Base-by-base conservation (phyloP, 2,329 filamentous ascomycete genomes). In the Paraconiothyrium sp. region DNA sequence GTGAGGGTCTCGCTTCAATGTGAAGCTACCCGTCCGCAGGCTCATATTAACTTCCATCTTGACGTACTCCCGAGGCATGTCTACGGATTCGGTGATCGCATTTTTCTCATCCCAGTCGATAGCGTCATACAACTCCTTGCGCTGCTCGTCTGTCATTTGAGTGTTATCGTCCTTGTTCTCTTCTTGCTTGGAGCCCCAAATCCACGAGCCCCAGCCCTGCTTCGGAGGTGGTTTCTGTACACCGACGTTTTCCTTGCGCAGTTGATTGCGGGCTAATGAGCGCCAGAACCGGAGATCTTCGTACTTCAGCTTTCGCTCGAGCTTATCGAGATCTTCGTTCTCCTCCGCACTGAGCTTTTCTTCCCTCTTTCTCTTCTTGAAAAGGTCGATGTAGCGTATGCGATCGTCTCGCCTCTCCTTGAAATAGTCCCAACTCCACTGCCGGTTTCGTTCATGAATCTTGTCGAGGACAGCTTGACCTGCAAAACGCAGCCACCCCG, bases 41-140 rank as follows among this genome's bases (percentile, higher is more conserved):
- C 92, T 94, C 54, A 95, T 90, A 75, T 98, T 93, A 52, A 99
- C 83, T 75, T 97, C 92, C 77, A 98, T 85, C 79, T 98, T 97
- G 72, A 99, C 86, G 10, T 93, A 93, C 70, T 99, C 95, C 57
- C 92, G 88, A 0, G 96, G 96, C 35, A 93, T 84, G 69, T 99
- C 95, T 3, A 99, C 90, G 46, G 91, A 90, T 68, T 97, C 93
- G 0, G 93, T 86, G 43, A 99, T 85, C 1, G 91, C 92, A 62
- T 94, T 90, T 83, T 97, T 98, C 79, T 99, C 95, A 65, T 99
- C 92, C 90, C 94, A 99, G 72, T 98, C 95, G 71, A 99, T 99
- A 54, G 93, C 96, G 69, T 96, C 91, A 78, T 98, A 99, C 10
- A 99, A 86, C 79, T 99, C 94, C 76, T 98, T 93, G 46, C 94